Percentiles rank a stretch among this genome's conserved stretches.
Evolutionary conservation across 345 rosid species (phyloP).

Genomic region (Lumnitzera racemosa): DNA sequence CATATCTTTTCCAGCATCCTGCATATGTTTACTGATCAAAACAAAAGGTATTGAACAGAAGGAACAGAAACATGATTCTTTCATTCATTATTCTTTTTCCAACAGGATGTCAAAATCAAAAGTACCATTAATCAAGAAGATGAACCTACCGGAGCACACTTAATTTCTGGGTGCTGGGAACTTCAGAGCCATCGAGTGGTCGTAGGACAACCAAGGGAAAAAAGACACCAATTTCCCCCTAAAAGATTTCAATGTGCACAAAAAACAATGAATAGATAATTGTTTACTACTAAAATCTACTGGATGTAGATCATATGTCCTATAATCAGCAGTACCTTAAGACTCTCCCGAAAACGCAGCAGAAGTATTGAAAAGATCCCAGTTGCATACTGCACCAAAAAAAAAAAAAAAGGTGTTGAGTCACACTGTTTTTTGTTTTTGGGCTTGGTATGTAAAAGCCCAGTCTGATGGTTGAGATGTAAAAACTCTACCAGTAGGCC

Average conservation of each 20-base stretch:
- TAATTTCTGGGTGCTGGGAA: constrained; percentile 65
- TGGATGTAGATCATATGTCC: constrained; percentile 14
- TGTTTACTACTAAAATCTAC: constrained; percentile 3
- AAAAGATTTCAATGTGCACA: constrained; percentile 13
- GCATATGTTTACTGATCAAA: constrained; percentile 19
- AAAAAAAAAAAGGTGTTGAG: constrained; percentile 13
- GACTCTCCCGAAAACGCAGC: constrained; percentile 89
- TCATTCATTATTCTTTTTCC: background rate
- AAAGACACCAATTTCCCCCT: constrained; percentile 97
- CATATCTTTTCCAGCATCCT: constrained; percentile 96
- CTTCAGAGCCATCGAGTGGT: constrained; percentile 75
- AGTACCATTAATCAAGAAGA: constrained; percentile 13
- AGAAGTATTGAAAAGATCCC: constrained; percentile 92
- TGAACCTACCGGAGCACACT: constrained; percentile 75
- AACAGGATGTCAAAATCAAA: constrained; percentile 1
- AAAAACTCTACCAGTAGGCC: too few species aligned
- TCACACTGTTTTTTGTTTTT: too few species aligned
- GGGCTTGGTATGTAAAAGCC: too few species aligned
- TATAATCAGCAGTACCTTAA: constrained; percentile 54
- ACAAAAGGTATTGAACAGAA: background rate
- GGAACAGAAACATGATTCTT: constrained; percentile 4
- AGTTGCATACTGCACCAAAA: constrained; percentile 80
- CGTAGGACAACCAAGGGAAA: constrained; percentile 90
- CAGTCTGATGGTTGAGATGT: too few species aligned
- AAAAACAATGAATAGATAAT: constrained; percentile 4